Evolutionary conservation across 495 filamentous ascomycete genomes (phyloP).

Genomic region (Lasiosphaeria ovina): DNA sequence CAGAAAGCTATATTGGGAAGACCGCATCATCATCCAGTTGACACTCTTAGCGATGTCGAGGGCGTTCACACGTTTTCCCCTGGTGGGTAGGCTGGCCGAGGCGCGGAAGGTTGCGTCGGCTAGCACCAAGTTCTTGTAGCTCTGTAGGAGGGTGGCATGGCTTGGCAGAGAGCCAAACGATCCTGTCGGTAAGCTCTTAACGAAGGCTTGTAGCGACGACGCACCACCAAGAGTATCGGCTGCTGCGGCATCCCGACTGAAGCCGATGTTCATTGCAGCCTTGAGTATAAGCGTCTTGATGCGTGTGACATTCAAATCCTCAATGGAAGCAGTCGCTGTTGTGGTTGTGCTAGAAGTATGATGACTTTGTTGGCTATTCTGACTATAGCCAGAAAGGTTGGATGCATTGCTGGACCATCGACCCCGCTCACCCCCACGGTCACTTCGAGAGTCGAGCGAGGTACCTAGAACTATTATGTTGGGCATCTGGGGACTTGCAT

Average conservation of each 20-base stretch:
- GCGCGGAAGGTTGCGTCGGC: conserved; percentile 64
- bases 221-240: conserved; percentile 33
- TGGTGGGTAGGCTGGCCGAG: conserved; percentile 50
- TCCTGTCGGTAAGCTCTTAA: conserved; percentile 70
- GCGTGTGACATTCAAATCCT: conserved; percentile 71
- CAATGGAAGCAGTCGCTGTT: conserved; percentile 54
- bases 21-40: conserved; percentile 59
- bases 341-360: conserved; percentile 73
- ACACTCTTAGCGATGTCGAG: conserved; percentile 74
- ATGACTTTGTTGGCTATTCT: conserved; percentile 64
- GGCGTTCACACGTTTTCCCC: conserved; percentile 59
- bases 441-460: conserved; percentile 37
- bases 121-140: conserved; percentile 74
- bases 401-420: conserved; percentile 76
- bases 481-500: conserved; percentile 68
- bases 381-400: conserved; percentile 69
- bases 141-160: conserved; percentile 68
- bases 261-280: conserved; percentile 78
- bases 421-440: conserved; percentile 33
- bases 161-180: conserved; percentile 71
- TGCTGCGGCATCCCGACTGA: conserved; percentile 47
- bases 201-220: conserved; percentile 62
- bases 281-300: conserved; percentile 75
- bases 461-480: conserved; percentile 86
- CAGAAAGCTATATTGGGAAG: conserved; percentile 65